A percentile compares a stretch with the other conserved stretches of the same genome.
These are phyloP conservation scores for Cymbomonas tetramitiformis DNA, from an alignment of 139 green algal genomes.

Conservation along the genomic window DNA sequence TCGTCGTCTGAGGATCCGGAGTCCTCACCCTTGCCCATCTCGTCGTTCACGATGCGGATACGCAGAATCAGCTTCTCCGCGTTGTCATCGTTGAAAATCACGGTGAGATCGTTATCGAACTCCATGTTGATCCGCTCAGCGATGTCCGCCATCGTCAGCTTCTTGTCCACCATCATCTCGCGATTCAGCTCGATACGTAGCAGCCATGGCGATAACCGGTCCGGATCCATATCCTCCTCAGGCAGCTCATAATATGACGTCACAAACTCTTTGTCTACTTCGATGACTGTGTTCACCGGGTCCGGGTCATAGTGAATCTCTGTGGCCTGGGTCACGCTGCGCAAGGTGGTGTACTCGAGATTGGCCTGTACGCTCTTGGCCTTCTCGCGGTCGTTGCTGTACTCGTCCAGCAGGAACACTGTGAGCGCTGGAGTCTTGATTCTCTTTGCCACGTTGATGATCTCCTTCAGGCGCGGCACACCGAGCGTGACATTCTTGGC, in stretches of 20 bases:
- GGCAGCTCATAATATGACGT: conserved; percentile 70
- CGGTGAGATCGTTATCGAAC: conserved; percentile 78
- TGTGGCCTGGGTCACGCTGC: conserved; percentile 49
- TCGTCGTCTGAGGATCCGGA: conserved; percentile 29
- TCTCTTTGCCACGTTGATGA: conserved; percentile 99
- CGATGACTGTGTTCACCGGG: conserved; percentile 59
- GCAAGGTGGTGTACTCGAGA: conserved; percentile 92
- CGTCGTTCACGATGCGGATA: conserved; percentile 46
- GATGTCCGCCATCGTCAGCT: conserved; percentile 57
- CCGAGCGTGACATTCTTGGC: conserved; percentile 98
- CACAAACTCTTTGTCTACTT: conserved; percentile 76
- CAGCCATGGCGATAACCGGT: conserved; percentile 77
- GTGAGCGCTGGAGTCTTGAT: conserved; percentile 91
- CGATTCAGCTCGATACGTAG: conserved; percentile 84
- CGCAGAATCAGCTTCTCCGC: conserved; percentile 79
- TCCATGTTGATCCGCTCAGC: conserved; percentile 58
- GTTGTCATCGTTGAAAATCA: conserved; percentile 94
- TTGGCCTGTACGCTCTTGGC: conserved; percentile 81
- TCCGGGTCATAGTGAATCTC: conserved; percentile 78
- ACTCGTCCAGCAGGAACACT: conserved; percentile 55
- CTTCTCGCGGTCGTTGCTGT: conserved; percentile 42
- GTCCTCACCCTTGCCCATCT: conserved; percentile 14
- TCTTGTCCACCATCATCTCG: conserved; percentile 89
- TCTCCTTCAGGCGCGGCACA: conserved; percentile 90
- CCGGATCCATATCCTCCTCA: conserved; percentile 58